Evolutionary conservation across 2,329 filamentous ascomycete species (phyloP).

Genomic region (Aspergillus sp.): DNA sequence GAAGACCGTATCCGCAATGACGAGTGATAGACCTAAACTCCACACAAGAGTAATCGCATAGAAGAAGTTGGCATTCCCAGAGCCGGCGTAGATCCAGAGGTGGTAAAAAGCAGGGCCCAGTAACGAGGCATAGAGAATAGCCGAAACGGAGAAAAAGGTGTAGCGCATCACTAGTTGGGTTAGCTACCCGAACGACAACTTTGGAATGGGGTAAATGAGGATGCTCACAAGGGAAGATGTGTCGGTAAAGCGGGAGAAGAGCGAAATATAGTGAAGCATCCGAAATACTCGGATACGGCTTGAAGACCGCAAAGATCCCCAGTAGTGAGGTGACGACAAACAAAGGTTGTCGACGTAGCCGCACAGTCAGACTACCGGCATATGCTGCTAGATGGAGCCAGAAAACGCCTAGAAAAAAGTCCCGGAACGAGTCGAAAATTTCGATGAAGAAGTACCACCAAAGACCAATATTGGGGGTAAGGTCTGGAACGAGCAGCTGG

Average conservation of each 20-base stretch:
- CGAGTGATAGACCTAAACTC: slow-evolving; percentile 83
- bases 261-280: slow-evolving; percentile 86
- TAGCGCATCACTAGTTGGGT: slow-evolving; percentile 75
- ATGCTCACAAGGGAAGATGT: slow-evolving; percentile 75
- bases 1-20: slow-evolving; percentile 86
- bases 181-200: slow-evolving; percentile 20
- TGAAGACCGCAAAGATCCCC: slow-evolving; percentile 92
- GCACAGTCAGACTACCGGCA: slow-evolving; percentile 79
- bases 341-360: slow-evolving; percentile 80
- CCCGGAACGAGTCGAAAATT: slow-evolving; percentile 97
- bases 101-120: slow-evolving; percentile 95
- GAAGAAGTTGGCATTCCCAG: slow-evolving; percentile 98
- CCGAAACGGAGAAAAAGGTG: slow-evolving; percentile 79
- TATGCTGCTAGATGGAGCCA: slow-evolving; percentile 94
- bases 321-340: slow-evolving; percentile 81
- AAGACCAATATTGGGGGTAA: slow-evolving; percentile 90
- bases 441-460: slow-evolving; percentile 99
- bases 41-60: slow-evolving; percentile 99
- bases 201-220: neutral
- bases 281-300: slow-evolving; percentile 91
- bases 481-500: slow-evolving; percentile 83
- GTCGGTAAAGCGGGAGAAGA: slow-evolving; percentile 80
- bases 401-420: slow-evolving; percentile 96
- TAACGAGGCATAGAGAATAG: slow-evolving; percentile 81
- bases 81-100: slow-evolving; percentile 96